Evolutionary conservation across 768 basidiomycete species (phyloP).

Genomic region (Mycena vitilis): DNA sequence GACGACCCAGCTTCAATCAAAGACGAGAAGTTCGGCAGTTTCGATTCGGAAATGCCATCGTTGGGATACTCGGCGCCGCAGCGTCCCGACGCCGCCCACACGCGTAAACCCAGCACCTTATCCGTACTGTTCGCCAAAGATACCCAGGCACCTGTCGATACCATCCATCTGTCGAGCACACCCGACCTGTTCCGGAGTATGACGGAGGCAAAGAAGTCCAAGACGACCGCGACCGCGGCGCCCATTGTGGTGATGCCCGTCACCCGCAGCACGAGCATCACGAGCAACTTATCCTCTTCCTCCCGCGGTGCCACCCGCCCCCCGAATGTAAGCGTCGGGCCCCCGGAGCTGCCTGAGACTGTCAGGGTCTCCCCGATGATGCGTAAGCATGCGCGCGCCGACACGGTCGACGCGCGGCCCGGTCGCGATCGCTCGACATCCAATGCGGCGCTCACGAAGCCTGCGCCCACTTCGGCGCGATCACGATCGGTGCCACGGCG

Average conservation of each 20-base stretch:
- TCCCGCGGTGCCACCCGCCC: neutral
- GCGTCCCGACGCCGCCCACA: neutral
- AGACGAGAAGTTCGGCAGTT: constrained; percentile 11
- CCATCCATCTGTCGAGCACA: constrained; percentile 33
- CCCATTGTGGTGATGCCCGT: constrained; percentile 21
- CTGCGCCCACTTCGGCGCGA: constrained; percentile 8
- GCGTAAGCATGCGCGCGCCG: constrained; percentile 9
- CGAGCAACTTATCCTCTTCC: neutral
- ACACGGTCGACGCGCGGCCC: constrained; percentile 9
- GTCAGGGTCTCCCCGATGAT: constrained; percentile 4
- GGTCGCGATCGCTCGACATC: neutral
- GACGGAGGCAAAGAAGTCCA: neutral
- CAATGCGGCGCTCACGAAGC: constrained; percentile 6
- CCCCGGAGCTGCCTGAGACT: constrained; percentile 4
- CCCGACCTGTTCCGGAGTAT: constrained; percentile 11
- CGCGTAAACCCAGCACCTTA: constrained; percentile 19
- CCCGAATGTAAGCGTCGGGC: neutral
- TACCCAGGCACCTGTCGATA: constrained; percentile 10
- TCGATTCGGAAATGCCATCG: constrained; percentile 23
- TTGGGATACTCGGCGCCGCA: constrained; percentile 8
- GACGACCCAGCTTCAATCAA: neutral
- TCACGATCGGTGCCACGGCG: constrained; percentile 19
- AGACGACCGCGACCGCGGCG: neutral
- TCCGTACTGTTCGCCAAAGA: constrained; percentile 22
- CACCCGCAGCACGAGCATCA: constrained; percentile 10